Evolutionary conservation across 441 rosid genomes (phyloP).

Genomic region (Adansonia grandidieri): DNA sequence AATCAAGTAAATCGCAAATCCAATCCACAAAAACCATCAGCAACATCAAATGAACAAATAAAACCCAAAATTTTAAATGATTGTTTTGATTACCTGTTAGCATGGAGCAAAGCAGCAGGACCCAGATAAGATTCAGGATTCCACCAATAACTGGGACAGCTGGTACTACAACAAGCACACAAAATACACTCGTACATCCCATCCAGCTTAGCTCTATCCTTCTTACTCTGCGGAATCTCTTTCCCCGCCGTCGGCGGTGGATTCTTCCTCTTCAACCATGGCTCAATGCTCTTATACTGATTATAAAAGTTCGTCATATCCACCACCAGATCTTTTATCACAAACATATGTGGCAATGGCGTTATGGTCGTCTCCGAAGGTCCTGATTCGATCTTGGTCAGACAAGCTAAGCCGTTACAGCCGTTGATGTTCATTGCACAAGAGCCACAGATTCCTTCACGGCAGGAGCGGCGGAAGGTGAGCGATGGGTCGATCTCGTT

Average conservation of each 20-base stretch:
- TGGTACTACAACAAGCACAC: slow-evolving; percentile 73
- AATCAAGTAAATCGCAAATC: neutral
- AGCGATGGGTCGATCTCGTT: slow-evolving; percentile 95
- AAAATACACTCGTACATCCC: slow-evolving; percentile 74
- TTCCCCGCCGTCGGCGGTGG: slow-evolving; percentile 67
- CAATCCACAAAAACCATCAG: neutral
- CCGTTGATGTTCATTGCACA: slow-evolving; percentile 64
- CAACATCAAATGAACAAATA: neutral
- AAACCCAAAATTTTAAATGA: neutral
- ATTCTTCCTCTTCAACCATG: slow-evolving; percentile 96
- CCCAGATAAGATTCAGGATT: slow-evolving; percentile 94
- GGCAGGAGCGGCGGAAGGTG: slow-evolving; percentile 92
- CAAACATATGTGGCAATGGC: slow-evolving; percentile 95
- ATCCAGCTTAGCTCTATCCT: slow-evolving; percentile 86
- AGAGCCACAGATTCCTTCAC: slow-evolving; percentile 79
- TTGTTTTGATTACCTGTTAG: slow-evolving; percentile 62
- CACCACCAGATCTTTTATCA: slow-evolving; percentile 92
- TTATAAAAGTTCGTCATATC: slow-evolving; percentile 46
- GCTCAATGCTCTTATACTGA: slow-evolving; percentile 98
- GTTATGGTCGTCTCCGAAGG: slow-evolving; percentile 52
- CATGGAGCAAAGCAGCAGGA: slow-evolving; percentile 94
- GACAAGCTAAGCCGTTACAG: slow-evolving; percentile 88
- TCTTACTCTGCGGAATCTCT: slow-evolving; percentile 86
- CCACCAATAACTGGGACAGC: slow-evolving; percentile 99
- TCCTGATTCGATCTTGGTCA: slow-evolving; percentile 72